Base-by-base conservation (phyloP, 345 rosid genomes). In the Viola odorata region DNA sequence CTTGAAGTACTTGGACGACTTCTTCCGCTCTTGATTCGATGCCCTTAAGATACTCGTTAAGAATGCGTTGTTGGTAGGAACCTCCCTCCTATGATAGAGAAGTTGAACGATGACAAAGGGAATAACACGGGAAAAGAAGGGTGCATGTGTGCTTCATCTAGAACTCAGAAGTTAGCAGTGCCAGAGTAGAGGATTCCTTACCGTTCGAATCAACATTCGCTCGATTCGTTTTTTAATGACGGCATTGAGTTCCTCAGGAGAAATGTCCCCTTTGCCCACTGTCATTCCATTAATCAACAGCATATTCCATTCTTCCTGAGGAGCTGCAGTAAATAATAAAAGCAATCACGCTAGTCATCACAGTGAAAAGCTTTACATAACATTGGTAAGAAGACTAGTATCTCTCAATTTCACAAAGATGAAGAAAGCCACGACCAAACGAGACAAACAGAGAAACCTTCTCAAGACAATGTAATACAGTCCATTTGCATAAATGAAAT, bases 281-380 rank as follows among this genome's bases (percentile, higher is more conserved):
- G 83, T 81, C 81, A 91, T 61, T 53, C 95, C 96, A 0, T 80
- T 75, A 45, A 92, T 57, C 75, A 89, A 78, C 61, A 85, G 77
- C 67, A 65, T 89, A 75, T 82, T 89, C 96, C 98, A 89, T 59
- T 82, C 79, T 72, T 84, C 91, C 76, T 87, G 91, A 2, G 96
- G 89, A 84, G 91, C 96, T 92, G 84, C 75, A 70, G 37, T 47
- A 70, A 45, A 72, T 32, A 51, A 69, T 32, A 8, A 37, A 15
- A 17, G 44, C 44, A 16, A 23, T 23, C 2, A 23, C 32, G 32
- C 32, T 23, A 23, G 32, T 2, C 32, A 23, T 23, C 32, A 23
- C 32, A 23, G 32, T 23, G 32, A 23, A 23, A 23, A 23, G 32
- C 32, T 23, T 23, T 7, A n/a, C 13, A 47, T 10, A 5, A 8